These are phyloP conservation scores for Choanephora cucurbitarum DNA, from an alignment of 371 early-diverging fungal genomes.

Conservation along the genomic window DNA sequence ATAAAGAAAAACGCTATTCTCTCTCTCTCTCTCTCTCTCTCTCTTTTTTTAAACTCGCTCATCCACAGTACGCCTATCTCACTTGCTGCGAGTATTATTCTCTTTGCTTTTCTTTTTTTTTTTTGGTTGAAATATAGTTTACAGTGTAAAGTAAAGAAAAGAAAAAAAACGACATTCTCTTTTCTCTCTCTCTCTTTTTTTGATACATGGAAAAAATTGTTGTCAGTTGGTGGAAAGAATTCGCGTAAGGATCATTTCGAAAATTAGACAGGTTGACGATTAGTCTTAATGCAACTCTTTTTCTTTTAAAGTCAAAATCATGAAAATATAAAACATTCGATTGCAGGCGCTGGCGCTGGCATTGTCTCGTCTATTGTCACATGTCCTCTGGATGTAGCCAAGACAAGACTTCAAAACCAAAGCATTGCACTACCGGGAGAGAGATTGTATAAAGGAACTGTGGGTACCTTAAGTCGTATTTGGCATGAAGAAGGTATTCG, in stretches of 20 bases:
- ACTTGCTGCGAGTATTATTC: no score
- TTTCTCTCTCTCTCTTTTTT: neutral
- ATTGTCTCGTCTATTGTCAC: slow-evolving; percentile 82
- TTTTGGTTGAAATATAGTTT: no score
- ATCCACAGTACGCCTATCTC: no score
- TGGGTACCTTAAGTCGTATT: slow-evolving; percentile 73
- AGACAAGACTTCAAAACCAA: slow-evolving; percentile 93
- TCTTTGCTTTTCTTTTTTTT: no score
- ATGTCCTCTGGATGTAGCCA: slow-evolving; percentile 94
- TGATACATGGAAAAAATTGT: slow-evolving; percentile 25
- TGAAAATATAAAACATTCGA: slow-evolving; percentile 71
- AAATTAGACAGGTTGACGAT: neutral
- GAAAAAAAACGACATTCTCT: neutral
- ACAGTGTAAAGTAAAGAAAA: no score
- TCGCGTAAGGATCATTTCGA: slow-evolving; percentile 24
- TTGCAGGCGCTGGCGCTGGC: slow-evolving; percentile 86
- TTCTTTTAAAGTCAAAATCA: slow-evolving; percentile 34
- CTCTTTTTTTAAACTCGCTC: neutral
- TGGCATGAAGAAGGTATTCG: slow-evolving; percentile 84
- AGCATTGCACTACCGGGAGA: slow-evolving; percentile 50
- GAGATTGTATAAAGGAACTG: slow-evolving; percentile 46
- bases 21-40: no score
- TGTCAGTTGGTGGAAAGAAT: slow-evolving; percentile 44
- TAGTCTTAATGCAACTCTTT: neutral
- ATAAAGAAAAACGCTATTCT: no score